Evolutionary conservation across 1,284 basidiomycete species (phyloP).

Genomic region (Heterobasidion annosum): DNA sequence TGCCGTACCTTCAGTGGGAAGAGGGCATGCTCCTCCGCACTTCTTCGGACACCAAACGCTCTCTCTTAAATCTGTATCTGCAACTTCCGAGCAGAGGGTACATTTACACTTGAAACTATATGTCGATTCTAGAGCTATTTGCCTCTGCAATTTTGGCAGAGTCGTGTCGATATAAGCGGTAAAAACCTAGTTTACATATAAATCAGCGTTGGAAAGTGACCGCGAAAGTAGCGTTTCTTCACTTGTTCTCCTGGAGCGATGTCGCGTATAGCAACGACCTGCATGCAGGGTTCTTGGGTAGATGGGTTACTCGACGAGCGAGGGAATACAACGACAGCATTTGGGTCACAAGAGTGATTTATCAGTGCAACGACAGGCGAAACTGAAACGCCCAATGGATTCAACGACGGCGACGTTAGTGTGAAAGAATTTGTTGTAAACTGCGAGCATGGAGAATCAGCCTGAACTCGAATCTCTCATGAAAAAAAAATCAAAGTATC

Average conservation of each 20-base stretch:
- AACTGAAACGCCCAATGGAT: constrained; percentile 74
- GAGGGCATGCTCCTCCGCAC: constrained; percentile 51
- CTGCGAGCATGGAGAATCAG: constrained; percentile 26
- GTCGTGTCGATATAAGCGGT: constrained; percentile 86
- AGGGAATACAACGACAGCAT: constrained; percentile 87
- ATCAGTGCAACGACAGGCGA: constrained; percentile 74
- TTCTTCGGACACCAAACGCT: constrained; percentile 56
- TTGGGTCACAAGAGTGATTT: constrained; percentile 90
- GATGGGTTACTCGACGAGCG: constrained; percentile 24
- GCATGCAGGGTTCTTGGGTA: constrained; percentile 53
- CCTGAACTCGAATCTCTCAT: neutral
- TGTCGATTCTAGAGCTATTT: constrained; percentile 51
- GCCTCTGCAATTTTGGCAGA: constrained; percentile 50
- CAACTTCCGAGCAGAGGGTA: constrained; percentile 34
- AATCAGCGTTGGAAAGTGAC: neutral
- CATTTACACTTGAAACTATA: constrained; percentile 83
- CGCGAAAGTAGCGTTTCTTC: constrained; percentile 7
- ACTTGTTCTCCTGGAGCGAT: constrained; percentile 70
- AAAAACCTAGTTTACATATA: constrained; percentile 29
- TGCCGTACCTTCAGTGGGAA: constrained; percentile 45
- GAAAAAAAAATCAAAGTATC: constrained; percentile 12
- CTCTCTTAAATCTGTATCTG: constrained; percentile 56
- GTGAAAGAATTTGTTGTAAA: constrained; percentile 88
- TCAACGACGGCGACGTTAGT: constrained; percentile 65
- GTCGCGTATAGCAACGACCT: constrained; percentile 60